These are phyloP conservation scores for Dendrostoma leiphaemia DNA, from an alignment of 2,329 filamentous ascomycete species.

Conservation along the genomic window DNA sequence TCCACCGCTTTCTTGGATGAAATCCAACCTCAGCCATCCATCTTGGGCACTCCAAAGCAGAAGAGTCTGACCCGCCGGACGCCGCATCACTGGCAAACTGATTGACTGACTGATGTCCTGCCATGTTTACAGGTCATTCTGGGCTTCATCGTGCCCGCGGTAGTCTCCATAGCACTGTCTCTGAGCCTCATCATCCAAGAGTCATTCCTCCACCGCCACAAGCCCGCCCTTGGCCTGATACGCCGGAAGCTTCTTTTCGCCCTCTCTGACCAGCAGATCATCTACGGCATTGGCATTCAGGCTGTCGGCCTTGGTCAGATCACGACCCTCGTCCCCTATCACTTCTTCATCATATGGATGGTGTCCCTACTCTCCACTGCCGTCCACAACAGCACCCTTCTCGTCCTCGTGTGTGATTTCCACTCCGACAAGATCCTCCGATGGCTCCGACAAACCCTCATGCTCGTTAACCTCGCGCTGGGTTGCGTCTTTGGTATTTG, in stretches of 20 bases:
- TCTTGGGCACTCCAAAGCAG: too few species aligned
- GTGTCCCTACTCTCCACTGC: slow-evolving; percentile 62
- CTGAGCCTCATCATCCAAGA: slow-evolving; percentile 17
- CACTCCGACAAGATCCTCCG: slow-evolving; percentile 64
- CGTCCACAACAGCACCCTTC: slow-evolving; percentile 62
- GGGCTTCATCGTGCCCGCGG: slow-evolving; percentile 17
- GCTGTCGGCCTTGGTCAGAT: slow-evolving; percentile 60
- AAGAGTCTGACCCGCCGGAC: too few species aligned
- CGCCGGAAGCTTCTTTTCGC: slow-evolving; percentile 63
- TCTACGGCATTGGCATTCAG: slow-evolving; percentile 69
- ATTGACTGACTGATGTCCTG: too few species aligned
- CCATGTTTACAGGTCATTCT: slow-evolving; percentile 16
- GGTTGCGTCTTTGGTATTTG: slow-evolving; percentile 56
- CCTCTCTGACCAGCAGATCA: slow-evolving; percentile 67
- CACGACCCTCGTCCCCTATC: slow-evolving; percentile 59
- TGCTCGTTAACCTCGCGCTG: slow-evolving; percentile 63
- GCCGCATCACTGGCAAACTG: too few species aligned
- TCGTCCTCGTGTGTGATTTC: slow-evolving; percentile 66
- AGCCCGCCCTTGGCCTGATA: slow-evolving; percentile 11
- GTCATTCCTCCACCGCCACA: slow-evolving; percentile 12
- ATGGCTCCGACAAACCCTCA: slow-evolving; percentile 64
- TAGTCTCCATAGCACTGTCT: slow-evolving; percentile 11
- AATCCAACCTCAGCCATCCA: too few species aligned
- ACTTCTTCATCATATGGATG: slow-evolving; percentile 69
- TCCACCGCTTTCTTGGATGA: too few species aligned